Percentiles rank a stretch among this genome's conserved stretches.
phyloP scores from a whole-genome alignment of 305 asterid species.

The Fraxinus baroniana region DNA sequence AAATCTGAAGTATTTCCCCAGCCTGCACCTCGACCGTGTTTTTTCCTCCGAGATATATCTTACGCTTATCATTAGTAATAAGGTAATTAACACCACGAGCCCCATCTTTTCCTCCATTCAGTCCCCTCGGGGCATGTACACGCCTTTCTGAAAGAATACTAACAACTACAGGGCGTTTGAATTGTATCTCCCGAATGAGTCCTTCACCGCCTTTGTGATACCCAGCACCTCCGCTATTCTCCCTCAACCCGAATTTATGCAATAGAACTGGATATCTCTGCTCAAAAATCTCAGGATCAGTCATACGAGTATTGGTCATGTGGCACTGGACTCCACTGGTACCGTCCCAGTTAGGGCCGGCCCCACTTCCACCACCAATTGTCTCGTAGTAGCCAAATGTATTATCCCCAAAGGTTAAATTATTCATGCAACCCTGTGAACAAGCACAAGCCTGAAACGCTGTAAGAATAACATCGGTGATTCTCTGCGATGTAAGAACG shows the following conservation, averaged over 20 bases:
- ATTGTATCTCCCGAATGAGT: constrained; percentile 80
- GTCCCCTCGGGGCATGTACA: constrained; percentile 88
- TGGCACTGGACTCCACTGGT: constrained; percentile 98
- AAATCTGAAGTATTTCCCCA: constrained; percentile 81
- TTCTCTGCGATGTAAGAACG: constrained; percentile 87
- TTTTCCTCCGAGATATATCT: constrained; percentile 82
- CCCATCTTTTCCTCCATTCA: constrained; percentile 74
- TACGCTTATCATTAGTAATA: constrained; percentile 54
- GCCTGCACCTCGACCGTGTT: constrained; percentile 77
- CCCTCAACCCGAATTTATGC: constrained; percentile 74
- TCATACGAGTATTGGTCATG: constrained; percentile 98
- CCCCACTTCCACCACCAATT: constrained; percentile 94
- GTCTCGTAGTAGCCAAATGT: constrained; percentile 94
- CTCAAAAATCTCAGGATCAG: constrained; percentile 97
- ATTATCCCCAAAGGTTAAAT: constrained; percentile 84
- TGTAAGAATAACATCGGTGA: constrained; percentile 79
- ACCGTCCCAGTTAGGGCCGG: constrained; percentile 91
- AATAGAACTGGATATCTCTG: constrained; percentile 91
- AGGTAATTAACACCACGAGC: constrained; percentile 83
- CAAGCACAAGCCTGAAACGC: constrained; percentile 96
- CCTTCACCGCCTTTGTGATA: constrained; percentile 85
- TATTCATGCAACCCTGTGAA: constrained; percentile 98
- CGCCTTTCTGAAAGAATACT: constrained; percentile 95
- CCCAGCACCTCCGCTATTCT: constrained; percentile 82
- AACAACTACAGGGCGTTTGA: constrained; percentile 66